Evolutionary conservation across 169 alveolate genomes (phyloP), one percentile per base, ranked within the genome.

Genomic region (Cryptosporidium ubiquitum): DNA sequence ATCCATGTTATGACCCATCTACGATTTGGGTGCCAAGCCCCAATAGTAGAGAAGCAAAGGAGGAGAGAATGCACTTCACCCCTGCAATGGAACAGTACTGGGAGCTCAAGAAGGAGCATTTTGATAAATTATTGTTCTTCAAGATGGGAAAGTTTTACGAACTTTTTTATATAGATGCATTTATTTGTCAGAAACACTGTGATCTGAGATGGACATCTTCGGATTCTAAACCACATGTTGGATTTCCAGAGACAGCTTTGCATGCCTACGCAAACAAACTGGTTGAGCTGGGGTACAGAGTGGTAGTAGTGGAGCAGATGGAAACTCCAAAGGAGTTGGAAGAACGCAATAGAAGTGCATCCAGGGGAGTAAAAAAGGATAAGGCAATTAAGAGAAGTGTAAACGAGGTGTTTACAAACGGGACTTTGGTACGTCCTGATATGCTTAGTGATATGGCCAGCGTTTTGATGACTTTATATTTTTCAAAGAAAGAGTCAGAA

Each of bases 141-240:
- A 98, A 98, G 91, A 95, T 98, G 93, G 99, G 99, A 1, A 96
- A 96, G 70, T 97, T 97, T 86, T 97, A 97, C 85, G 98, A 97
- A 85, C 74, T 95, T 33, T 96, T 97, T 68, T 97, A 96, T 84
- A 91, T 91, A 39, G 99, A 98, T 91, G 99, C 99, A 0, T 96
- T 97, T 70, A 94, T 97, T 18, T 96, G 98, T 18, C 97, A 98
- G 84, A 94, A 95, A 75, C 92, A 96, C 12, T 94, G 98, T 44
- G 99, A 96, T 44, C 94, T 98, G 70, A 97, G 98, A 84, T 98
- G 99, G 99, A 98, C 98, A 99, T 99, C 99, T 37, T 96, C 97
- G 12, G 98, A 96, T 35, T 95, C 97, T 40, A 97, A 96, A 89
- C 97, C 99, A 33, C 99, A 98, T 92, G 98, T 98, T 47, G 99